Evolutionary conservation across 495 filamentous ascomycete species (phyloP).

Genomic region (Neurospora africana): DNA sequence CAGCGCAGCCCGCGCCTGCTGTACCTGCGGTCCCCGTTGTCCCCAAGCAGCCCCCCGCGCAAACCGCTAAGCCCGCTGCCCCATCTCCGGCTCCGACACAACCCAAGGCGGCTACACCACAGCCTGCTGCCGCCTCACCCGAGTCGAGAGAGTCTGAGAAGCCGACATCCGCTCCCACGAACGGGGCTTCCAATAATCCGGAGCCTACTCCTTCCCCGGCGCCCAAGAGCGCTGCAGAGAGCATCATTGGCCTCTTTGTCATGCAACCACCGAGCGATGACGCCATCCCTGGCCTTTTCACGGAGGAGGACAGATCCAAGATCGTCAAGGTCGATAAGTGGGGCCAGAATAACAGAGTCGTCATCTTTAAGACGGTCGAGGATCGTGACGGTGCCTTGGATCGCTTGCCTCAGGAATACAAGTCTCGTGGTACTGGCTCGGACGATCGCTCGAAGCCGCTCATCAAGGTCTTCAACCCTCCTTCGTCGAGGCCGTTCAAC

Average conservation of each 20-base stretch:
- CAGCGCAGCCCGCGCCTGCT: conserved; percentile 20
- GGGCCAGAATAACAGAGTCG: conserved; percentile 65
- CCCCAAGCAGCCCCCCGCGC: conserved; percentile 18
- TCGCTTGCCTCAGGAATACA: conserved; percentile 60
- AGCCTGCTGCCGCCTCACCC: conserved; percentile 27
- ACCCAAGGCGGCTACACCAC: conserved; percentile 44
- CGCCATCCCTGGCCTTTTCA: conserved; percentile 65
- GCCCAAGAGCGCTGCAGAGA: conserved; percentile 31
- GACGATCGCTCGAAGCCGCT: conserved; percentile 62
- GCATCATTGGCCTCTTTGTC: conserved; percentile 71
- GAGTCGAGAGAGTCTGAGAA: conserved; percentile 39
- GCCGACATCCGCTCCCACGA: conserved; percentile 30
- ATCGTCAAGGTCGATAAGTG: conserved; percentile 68
- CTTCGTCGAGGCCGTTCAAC: conserved; percentile 38
- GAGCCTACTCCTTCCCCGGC: conserved; percentile 34
- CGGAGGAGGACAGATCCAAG: conserved; percentile 70
- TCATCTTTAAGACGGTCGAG: conserved; percentile 64
- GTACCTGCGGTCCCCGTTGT: conserved; percentile 10
- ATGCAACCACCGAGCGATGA: conserved; percentile 68
- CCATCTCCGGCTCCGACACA: conserved; percentile 33
- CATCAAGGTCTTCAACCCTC: conserved; percentile 69
- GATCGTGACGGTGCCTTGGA: conserved; percentile 68
- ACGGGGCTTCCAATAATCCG: conserved; percentile 41
- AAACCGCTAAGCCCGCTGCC: conserved; percentile 25
- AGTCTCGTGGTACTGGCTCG: conserved; percentile 43